Base-by-base conservation (phyloP, 805 yeast species). In the Lachancea mirantina region DNA sequence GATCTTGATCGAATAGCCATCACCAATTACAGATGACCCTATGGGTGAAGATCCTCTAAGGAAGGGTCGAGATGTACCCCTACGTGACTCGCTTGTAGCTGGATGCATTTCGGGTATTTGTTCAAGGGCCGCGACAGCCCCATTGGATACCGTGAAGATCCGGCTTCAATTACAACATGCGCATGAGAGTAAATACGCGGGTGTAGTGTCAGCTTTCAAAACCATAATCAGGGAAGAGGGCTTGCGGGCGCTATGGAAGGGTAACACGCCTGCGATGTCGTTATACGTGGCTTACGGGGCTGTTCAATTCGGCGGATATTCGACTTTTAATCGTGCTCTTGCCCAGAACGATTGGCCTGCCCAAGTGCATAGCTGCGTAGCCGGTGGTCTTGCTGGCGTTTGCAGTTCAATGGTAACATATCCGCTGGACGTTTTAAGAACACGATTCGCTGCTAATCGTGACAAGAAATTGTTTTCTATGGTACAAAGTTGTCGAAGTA, bases 391-490 rank as follows among this genome's bases (percentile, higher is more conserved):
- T 1, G 77, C 96, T 0, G 98, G 98, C 0, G 60, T 77, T 14
- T 47, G 73, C 0, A 84, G 95, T 18, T 84, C 95, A 0, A 29
- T 72, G 0, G 52, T 64, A 1, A 82, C 96, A 2, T 92, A 92
- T 52, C 98, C 98, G 1, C 76, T 84, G 47, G 98, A 92, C 55
- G 67, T 85, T n/a, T 57, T 92, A 26, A 61, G 98, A 32, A 92
- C 98, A 0, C 64, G 95, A 33, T 68, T 87, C 30, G 94, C 85
- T 1, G 89, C 88, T 3, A 76, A 76, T 47, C 59, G 61, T 28
- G 32, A 39, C 60, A 17, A 34, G 40, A 2, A 53, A 41, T 23
- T 41, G 6, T 26, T 36, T 5, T 38, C 36, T 3, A 11, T 50
- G 5, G 34, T 55, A 0, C 47, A 50, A 3, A 53, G 68, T 0